Conservation (phyloP, 1,284 basidiomycete species). For the Mycena sp. region DNA sequence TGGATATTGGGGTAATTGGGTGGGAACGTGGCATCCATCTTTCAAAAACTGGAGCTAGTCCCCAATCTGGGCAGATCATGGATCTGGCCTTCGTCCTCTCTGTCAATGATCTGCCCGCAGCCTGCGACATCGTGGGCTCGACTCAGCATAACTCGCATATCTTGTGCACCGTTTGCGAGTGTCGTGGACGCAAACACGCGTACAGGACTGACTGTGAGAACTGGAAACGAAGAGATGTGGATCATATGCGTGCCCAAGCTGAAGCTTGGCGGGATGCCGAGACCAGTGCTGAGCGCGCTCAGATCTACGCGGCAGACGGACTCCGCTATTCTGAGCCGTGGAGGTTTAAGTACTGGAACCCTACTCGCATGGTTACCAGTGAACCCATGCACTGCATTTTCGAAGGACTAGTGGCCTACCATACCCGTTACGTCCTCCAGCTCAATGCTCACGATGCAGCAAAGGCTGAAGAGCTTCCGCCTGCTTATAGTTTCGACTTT, state of each 20-base stretch:
- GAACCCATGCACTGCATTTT: constrained; percentile 47
- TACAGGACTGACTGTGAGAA: constrained; percentile 18
- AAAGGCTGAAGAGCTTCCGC: constrained; percentile 4
- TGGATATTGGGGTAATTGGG: constrained; percentile 17
- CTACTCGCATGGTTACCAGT: constrained; percentile 40
- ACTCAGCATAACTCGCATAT: constrained; percentile 29
- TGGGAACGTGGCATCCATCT: constrained; percentile 33
- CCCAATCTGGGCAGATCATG: background rate
- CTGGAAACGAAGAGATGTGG: constrained; percentile 18
- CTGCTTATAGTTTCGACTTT: background rate
- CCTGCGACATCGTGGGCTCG: constrained; percentile 31
- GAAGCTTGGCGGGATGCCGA: constrained; percentile 38
- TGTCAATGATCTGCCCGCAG: constrained; percentile 38
- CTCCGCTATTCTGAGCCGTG: constrained; percentile 47
- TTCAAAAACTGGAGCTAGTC: constrained; percentile 22
- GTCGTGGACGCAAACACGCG: constrained; percentile 27
- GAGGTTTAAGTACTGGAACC: constrained; percentile 49
- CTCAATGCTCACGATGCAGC: constrained; percentile 9
- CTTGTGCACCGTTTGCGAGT: constrained; percentile 41
- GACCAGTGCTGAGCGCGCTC: constrained; percentile 26
- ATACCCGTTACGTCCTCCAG: constrained; percentile 28
- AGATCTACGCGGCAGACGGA: constrained; percentile 35
- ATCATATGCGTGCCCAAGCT: constrained; percentile 30
- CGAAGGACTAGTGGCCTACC: constrained; percentile 36
- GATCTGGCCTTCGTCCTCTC: constrained; percentile 32